These are phyloP conservation scores for Hypoxylon sp. DNA, from an alignment of 2,329 filamentous ascomycete species.

Conservation along the genomic window DNA sequence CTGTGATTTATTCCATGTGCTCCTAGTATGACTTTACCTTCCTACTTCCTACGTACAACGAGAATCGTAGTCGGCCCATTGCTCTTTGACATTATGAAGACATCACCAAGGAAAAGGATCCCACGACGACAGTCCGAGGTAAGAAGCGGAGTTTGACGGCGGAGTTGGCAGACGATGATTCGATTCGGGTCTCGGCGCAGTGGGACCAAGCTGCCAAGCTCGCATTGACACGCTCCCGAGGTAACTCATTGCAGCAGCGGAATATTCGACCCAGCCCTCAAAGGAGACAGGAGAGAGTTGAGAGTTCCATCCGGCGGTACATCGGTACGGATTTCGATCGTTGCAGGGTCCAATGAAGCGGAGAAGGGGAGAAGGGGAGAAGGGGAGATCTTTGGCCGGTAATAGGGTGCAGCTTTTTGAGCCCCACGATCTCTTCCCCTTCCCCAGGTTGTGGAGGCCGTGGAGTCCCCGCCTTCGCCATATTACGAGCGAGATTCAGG, in stretches of 20 bases:
- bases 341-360: conserved; percentile 16
- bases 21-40: background rate
- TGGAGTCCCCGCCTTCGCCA: conserved; percentile 30
- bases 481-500: conserved; percentile 19
- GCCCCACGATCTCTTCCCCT: conserved; percentile 29
- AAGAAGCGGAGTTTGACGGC: conserved; percentile 25
- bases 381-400: too few relatives aligned
- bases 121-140: conserved; percentile 11
- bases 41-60: background rate
- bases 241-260: conserved; percentile 11
- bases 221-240: background rate
- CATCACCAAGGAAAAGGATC: conserved; percentile 7
- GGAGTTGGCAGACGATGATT: conserved; percentile 32
- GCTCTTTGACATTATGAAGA: conserved; percentile 1
- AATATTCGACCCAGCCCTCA: background rate
- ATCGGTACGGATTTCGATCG: conserved; percentile 26
- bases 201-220: conserved; percentile 2
- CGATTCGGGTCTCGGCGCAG: conserved; percentile 1
- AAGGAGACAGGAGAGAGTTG: conserved; percentile 22
- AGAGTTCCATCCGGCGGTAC: conserved; percentile 37
- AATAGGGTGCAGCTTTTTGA: too few relatives aligned
- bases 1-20: background rate
- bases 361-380: conserved; percentile 2
- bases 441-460: conserved; percentile 29
- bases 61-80: conserved; percentile 14